Conservation (phyloP, 2,329 filamentous ascomycete genomes). For the Calycina herbarum region DNA sequence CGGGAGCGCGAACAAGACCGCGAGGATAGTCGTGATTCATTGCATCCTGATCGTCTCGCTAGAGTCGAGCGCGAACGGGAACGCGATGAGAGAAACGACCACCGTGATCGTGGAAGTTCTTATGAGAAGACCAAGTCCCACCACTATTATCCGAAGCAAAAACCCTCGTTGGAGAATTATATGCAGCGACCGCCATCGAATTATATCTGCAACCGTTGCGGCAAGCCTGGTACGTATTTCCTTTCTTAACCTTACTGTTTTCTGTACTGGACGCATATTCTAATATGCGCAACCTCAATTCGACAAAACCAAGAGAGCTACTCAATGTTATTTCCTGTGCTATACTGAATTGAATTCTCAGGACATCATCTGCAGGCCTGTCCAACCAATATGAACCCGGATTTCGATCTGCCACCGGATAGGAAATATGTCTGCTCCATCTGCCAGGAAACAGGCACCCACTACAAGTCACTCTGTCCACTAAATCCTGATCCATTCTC, state of each 20-base stretch:
- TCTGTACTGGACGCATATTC: neutral
- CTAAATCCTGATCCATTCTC: constrained; percentile 38
- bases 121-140: neutral
- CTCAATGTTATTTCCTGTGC: neutral
- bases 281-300: neutral
- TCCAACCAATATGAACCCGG: constrained; percentile 45
- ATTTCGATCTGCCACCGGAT: constrained; percentile 38
- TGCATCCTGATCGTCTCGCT: constrained; percentile 1
- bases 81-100: neutral
- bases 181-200: constrained; percentile 19
- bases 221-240: constrained; percentile 25
- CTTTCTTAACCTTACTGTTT: neutral
- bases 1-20: neutral
- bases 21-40: neutral
- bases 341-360: constrained; percentile 22
- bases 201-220: constrained; percentile 35
- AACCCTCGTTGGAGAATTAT: constrained; percentile 14
- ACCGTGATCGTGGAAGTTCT: neutral
- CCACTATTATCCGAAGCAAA: neutral
- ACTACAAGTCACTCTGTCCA: constrained; percentile 42
- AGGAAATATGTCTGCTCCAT: constrained; percentile 39
- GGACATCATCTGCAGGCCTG: constrained; percentile 44
- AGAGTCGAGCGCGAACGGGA: neutral
- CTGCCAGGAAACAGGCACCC: constrained; percentile 39
- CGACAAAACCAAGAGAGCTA: neutral